These are phyloP conservation scores for Pilobolus umbonatus DNA, from an alignment of 192 early-diverging fungal genomes.

Conservation along the genomic window DNA sequence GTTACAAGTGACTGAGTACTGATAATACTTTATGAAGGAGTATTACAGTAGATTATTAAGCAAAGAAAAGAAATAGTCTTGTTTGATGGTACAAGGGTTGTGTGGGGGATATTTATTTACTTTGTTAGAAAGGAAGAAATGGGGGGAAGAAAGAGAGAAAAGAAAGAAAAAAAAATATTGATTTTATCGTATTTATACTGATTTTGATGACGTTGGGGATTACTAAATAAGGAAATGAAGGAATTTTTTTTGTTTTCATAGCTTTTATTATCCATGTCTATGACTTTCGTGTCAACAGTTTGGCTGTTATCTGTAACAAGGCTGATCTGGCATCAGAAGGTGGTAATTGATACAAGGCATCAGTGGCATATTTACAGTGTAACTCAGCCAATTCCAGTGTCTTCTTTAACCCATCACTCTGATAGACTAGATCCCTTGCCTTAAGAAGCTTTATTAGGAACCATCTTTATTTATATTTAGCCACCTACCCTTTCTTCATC, in stretches of 20 bases:
- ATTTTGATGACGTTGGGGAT: too few species aligned
- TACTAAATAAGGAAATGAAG: too few species aligned
- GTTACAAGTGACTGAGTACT: background rate
- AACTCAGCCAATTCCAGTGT: conserved; percentile 71
- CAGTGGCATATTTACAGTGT: conserved; percentile 72
- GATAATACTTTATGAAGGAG: conserved; percentile 2
- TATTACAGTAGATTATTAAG: background rate
- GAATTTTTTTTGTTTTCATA: too few species aligned
- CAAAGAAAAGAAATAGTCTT: background rate
- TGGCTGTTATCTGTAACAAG: conserved; percentile 71
- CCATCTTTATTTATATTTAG: background rate
- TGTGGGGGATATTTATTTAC: background rate
- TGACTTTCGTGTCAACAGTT: conserved; percentile 55
- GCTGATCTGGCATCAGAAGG: conserved; percentile 71
- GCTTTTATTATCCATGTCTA: too few species aligned
- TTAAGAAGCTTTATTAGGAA: conserved; percentile 16
- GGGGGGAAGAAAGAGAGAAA: conserved; percentile 15
- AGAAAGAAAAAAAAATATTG: conserved; percentile 21
- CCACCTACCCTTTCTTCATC: conserved; percentile 65
- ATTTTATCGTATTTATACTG: too few species aligned
- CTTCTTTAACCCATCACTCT: conserved; percentile 68
- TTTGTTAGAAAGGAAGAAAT: background rate
- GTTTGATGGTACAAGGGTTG: conserved; percentile 4
- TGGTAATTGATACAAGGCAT: conserved; percentile 65
- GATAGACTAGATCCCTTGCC: conserved; percentile 78